A percentile compares a stretch with the other conserved stretches of the same genome.
phyloP scores from a whole-genome alignment of 2,329 filamentous ascomycete genomes.

The Exophiala alcalophila region DNA sequence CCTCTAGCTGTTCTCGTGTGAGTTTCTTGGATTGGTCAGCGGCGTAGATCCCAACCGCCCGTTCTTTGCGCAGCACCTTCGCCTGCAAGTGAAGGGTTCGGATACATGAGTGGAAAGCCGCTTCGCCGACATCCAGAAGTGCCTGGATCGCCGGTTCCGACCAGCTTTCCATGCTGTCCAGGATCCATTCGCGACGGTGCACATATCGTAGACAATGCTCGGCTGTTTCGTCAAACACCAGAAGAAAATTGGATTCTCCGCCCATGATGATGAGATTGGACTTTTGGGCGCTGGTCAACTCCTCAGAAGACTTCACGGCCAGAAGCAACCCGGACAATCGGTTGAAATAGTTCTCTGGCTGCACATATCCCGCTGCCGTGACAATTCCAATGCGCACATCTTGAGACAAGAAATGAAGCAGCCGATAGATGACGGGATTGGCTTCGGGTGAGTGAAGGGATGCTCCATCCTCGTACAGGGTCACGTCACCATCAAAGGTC shows the following conservation, averaged over 20 bases:
- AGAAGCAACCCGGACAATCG: conserved; percentile 84
- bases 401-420: conserved; percentile 68
- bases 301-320: conserved; percentile 62
- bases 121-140: conserved; percentile 86
- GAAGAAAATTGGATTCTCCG: conserved; percentile 93
- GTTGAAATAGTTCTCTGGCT: conserved; percentile 79
- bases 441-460: conserved; percentile 61
- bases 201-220: conserved; percentile 67
- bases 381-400: conserved; percentile 90
- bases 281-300: conserved; percentile 64
- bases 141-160: conserved; percentile 66
- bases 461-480: conserved; percentile 86
- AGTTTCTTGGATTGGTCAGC: conserved; percentile 61
- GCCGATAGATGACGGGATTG: conserved; percentile 71
- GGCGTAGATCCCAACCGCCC: conserved; percentile 76
- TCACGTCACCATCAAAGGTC: conserved; percentile 97
- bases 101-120: conserved; percentile 77
- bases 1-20: conserved; percentile 84
- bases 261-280: conserved; percentile 86
- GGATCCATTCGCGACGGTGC: conserved; percentile 55
- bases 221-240: conserved; percentile 66
- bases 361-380: conserved; percentile 91
- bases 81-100: conserved; percentile 71
- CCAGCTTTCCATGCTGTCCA: conserved; percentile 55
- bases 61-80: conserved; percentile 78